Conservation (phyloP, 805 yeast species). For the Scheffersomyces amazonensis region DNA sequence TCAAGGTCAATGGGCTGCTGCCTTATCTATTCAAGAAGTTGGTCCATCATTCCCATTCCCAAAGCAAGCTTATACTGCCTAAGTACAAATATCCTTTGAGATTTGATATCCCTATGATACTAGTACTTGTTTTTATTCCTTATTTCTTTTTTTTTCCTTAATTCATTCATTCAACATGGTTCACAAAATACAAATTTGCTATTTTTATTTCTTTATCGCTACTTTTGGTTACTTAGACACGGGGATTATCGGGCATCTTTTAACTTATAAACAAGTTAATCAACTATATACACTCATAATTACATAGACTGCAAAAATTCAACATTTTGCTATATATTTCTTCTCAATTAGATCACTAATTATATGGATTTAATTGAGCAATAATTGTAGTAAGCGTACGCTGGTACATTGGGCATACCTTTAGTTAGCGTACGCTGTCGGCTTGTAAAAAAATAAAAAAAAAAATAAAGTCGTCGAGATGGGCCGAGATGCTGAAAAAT, state of each 20-base stretch:
- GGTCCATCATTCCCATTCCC: conserved; percentile 94
- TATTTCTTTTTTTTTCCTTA: neutral
- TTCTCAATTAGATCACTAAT: no score
- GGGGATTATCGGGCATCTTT: neutral
- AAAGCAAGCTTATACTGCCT: conserved; percentile 46
- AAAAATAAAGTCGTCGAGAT: no score
- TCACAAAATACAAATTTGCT: neutral
- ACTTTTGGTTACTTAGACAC: neutral
- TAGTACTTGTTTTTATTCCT: neutral
- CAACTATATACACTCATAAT: neutral
- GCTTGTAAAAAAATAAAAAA: no score
- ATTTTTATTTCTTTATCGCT: neutral
- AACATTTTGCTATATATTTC: conserved; percentile 1
- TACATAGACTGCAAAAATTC: neutral
- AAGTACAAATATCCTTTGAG: neutral
- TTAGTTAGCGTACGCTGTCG: no score
- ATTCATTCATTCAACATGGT: conserved; percentile 21
- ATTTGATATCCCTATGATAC: neutral
- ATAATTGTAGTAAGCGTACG: no score
- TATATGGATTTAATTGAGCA: no score
- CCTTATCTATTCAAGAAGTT: conserved; percentile 83
- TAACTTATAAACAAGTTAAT: neutral
- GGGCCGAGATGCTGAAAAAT: no score
- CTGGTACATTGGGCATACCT: no score
- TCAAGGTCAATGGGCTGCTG: conserved; percentile 96